Evolutionary conservation across 805 yeast species (phyloP).

Genomic region (Zygosaccharomyces siamensis): DNA sequence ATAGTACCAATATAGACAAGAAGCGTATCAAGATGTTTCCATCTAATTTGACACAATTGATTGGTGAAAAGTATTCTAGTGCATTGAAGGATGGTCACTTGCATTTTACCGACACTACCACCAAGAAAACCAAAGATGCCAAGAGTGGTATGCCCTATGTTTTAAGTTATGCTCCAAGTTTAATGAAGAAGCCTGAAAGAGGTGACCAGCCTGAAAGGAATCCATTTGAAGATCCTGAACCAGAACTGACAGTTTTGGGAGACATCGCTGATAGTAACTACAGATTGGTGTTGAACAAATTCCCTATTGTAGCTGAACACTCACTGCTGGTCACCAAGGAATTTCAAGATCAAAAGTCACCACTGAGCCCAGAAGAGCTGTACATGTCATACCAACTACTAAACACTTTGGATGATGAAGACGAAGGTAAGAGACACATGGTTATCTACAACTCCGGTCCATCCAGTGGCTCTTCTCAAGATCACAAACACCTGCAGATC

Average conservation of each 20-base stretch:
- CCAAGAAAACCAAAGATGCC: constrained; percentile 30
- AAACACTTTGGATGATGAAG: constrained; percentile 40
- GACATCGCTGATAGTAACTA: constrained; percentile 46
- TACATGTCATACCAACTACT: constrained; percentile 53
- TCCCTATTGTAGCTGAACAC: constrained; percentile 77
- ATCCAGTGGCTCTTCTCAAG: constrained; percentile 88
- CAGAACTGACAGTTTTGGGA: constrained; percentile 57
- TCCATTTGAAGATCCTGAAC: constrained; percentile 81
- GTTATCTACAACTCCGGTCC: constrained; percentile 89
- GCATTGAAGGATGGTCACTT: constrained; percentile 48
- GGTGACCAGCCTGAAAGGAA: constrained; percentile 37
- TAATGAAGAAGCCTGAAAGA: constrained; percentile 38
- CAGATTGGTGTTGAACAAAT: constrained; percentile 75
- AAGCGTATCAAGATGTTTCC: constrained; percentile 30
- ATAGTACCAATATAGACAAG: background rate
- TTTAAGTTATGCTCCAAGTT: constrained; percentile 32
- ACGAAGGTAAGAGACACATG: constrained; percentile 49
- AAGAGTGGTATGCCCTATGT: constrained; percentile 32
- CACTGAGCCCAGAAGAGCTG: constrained; percentile 69
- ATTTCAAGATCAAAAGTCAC: constrained; percentile 65
- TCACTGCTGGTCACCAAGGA: constrained; percentile 71
- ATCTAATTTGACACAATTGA: constrained; percentile 35
- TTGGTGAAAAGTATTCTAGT: constrained; percentile 40
- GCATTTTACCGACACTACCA: constrained; percentile 47
- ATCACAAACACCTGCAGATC: constrained; percentile 89